A percentile compares a stretch with the other conserved stretches of the same genome.
Conservation (phyloP, 1,139 yeast genomes). For the Spencermartinsiella ligniputridi region DNA sequence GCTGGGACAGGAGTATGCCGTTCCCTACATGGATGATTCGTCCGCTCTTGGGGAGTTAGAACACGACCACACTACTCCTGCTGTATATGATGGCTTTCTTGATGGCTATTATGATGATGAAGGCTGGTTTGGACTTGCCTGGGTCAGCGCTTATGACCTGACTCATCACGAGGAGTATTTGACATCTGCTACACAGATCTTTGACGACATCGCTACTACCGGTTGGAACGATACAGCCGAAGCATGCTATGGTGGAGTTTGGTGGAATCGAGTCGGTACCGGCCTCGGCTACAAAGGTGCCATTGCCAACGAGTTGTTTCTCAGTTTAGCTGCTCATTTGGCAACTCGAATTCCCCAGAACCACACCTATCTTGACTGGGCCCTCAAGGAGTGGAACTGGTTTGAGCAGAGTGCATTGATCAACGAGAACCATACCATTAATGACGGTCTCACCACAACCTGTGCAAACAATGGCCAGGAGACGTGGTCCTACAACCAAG, state of each 20-base stretch:
- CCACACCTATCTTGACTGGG: slow-evolving; percentile 15
- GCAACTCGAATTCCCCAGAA: slow-evolving; percentile 12
- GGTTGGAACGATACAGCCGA: slow-evolving; percentile 13
- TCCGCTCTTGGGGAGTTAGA: neutral
- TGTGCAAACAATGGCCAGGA: slow-evolving; percentile 17
- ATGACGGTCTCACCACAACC: slow-evolving; percentile 15
- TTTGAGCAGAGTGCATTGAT: slow-evolving; percentile 12
- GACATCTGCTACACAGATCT: slow-evolving; percentile 13
- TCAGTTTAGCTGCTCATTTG: slow-evolving; percentile 13
- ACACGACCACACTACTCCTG: slow-evolving; percentile 4
- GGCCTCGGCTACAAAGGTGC: slow-evolving; percentile 15
- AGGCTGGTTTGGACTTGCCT: slow-evolving; percentile 22
- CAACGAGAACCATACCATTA: slow-evolving; percentile 13
- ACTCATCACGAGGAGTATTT: slow-evolving; percentile 12
- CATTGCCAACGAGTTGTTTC: slow-evolving; percentile 18
- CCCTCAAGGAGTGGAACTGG: slow-evolving; percentile 17
- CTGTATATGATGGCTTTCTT: slow-evolving; percentile 14
- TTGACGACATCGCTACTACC: slow-evolving; percentile 12
- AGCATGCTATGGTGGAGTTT: slow-evolving; percentile 16
- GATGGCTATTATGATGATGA: slow-evolving; percentile 19
- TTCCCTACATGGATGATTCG: neutral
- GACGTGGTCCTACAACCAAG: slow-evolving; percentile 21
- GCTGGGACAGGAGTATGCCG: slow-evolving; percentile 1
- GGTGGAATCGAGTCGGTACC: slow-evolving; percentile 16
- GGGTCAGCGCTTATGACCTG: slow-evolving; percentile 17